phyloP scores from a whole-genome alignment of 208 protist genomes.

The Leishmania guyanensis region DNA sequence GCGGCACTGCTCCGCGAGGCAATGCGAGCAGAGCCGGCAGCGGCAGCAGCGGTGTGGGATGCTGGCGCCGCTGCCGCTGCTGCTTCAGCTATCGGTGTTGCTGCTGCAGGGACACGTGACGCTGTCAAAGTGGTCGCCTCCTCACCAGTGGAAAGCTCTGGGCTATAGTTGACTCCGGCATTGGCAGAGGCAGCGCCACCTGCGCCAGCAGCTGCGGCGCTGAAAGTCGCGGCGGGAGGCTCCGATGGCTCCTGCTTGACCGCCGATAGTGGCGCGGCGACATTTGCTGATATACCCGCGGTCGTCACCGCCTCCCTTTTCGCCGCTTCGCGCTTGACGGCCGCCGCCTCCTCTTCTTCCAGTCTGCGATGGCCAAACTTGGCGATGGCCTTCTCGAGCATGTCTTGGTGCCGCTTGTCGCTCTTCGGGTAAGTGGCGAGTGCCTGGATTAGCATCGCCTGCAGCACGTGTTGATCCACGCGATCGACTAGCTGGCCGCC shows the following conservation, averaged over 20 bases:
- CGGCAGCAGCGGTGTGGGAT: neutral
- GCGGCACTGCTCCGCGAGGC: neutral
- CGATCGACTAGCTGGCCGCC: slow-evolving; percentile 86
- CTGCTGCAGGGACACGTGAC: neutral
- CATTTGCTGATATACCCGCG: neutral
- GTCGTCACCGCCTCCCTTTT: slow-evolving; percentile 12
- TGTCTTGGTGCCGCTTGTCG: slow-evolving; percentile 83
- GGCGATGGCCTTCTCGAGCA: slow-evolving; percentile 73
- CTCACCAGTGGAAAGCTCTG: neutral
- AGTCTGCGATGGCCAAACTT: slow-evolving; percentile 73
- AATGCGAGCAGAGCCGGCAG: neutral
- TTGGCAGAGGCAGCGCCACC: slow-evolving; percentile 3
- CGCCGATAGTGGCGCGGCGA: neutral
- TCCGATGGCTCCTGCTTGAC: neutral
- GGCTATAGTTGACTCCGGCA: neutral
- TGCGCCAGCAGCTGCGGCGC: slow-evolving; percentile 1
- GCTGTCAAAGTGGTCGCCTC: neutral
- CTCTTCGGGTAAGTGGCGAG: slow-evolving; percentile 73
- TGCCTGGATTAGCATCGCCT: slow-evolving; percentile 79
- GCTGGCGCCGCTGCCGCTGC: neutral
- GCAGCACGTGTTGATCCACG: slow-evolving; percentile 84
- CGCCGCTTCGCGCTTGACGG: slow-evolving; percentile 22
- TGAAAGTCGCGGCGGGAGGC: neutral
- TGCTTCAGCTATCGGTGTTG: neutral
- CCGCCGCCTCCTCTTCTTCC: slow-evolving; percentile 36